Conservation (phyloP, 495 filamentous ascomycete species). For the Geopyxis carbonaria region DNA sequence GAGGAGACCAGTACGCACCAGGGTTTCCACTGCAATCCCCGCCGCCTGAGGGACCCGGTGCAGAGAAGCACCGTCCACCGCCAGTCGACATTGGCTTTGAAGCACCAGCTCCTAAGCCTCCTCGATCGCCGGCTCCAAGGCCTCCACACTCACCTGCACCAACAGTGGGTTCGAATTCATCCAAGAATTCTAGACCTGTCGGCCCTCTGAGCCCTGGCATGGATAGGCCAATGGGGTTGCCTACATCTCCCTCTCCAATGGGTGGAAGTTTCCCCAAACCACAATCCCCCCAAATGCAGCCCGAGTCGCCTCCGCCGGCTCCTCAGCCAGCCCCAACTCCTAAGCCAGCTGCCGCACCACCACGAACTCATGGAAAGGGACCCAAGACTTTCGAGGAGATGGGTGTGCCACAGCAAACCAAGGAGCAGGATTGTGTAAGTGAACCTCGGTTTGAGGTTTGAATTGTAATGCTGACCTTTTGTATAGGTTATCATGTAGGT, state of each 20-base stretch:
- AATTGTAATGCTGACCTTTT: neutral
- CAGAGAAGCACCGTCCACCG: constrained; percentile 6
- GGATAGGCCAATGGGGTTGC: constrained; percentile 10
- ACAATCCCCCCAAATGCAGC: neutral
- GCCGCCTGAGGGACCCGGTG: constrained; percentile 2
- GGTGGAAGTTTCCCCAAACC: constrained; percentile 5
- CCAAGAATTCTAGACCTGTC: no score
- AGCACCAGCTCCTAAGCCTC: constrained; percentile 14
- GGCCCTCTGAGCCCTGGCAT: constrained; percentile 26
- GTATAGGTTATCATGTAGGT: constrained; percentile 3
- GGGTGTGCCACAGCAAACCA: constrained; percentile 68
- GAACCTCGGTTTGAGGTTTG: neutral
- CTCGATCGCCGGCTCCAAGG: constrained; percentile 8
- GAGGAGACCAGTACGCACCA: constrained; percentile 6
- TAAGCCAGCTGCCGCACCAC: constrained; percentile 22
- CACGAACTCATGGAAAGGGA: constrained; percentile 45
- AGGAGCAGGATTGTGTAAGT: constrained; percentile 83
- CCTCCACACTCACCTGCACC: constrained; percentile 19
- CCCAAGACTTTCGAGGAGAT: constrained; percentile 97
- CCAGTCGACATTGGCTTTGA: constrained; percentile 23
- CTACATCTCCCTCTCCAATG: constrained; percentile 7
- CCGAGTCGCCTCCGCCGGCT: constrained; percentile 8
- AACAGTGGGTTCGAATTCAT: constrained; percentile 7
- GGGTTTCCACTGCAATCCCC: constrained; percentile 9
- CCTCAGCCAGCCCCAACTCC: constrained; percentile 26